Evolutionary conservation across 208 protist species (phyloP).

Genomic region (Strigomonas culicis): DNA sequence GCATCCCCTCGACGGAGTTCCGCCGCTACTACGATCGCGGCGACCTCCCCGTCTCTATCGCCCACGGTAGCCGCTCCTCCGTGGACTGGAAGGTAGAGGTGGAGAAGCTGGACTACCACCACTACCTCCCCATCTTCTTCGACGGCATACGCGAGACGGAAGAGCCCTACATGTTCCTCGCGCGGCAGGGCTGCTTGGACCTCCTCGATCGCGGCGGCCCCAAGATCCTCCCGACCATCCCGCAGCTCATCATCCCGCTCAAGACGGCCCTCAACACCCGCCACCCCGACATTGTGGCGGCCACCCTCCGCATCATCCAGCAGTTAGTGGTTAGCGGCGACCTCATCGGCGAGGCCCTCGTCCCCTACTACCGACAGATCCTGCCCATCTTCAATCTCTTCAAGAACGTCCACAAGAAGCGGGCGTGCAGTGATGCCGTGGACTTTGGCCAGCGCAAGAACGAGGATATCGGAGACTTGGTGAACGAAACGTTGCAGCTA

Average conservation of each 20-base stretch:
- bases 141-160: constrained; percentile 97
- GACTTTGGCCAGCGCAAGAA: constrained; percentile 95
- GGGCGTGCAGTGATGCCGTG: constrained; percentile 91
- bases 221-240: constrained; percentile 97
- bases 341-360: constrained; percentile 96
- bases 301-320: constrained; percentile 95
- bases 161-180: constrained; percentile 96
- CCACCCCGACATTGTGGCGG: constrained; percentile 94
- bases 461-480: constrained; percentile 93
- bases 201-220: constrained; percentile 92
- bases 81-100: constrained; percentile 97
- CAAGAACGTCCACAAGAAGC: constrained; percentile 93
- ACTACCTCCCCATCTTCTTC: constrained; percentile 99
- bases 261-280: constrained; percentile 98
- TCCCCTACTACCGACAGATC: constrained; percentile 98
- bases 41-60: constrained; percentile 96
- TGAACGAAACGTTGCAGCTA: constrained; percentile 97
- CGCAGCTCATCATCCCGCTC: constrained; percentile 98
- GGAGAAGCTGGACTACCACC: constrained; percentile 98
- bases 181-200: constrained; percentile 92
- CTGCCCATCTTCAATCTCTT: constrained; percentile 98
- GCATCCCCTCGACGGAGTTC: constrained; percentile 93
- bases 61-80: constrained; percentile 90
- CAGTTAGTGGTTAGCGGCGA: constrained; percentile 94
- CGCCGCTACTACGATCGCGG: constrained; percentile 97